A percentile compares a stretch with the other conserved stretches of the same genome.
Evolutionary conservation across 805 yeast genomes (phyloP).

Genomic region (Lipomyces orientalis): DNA sequence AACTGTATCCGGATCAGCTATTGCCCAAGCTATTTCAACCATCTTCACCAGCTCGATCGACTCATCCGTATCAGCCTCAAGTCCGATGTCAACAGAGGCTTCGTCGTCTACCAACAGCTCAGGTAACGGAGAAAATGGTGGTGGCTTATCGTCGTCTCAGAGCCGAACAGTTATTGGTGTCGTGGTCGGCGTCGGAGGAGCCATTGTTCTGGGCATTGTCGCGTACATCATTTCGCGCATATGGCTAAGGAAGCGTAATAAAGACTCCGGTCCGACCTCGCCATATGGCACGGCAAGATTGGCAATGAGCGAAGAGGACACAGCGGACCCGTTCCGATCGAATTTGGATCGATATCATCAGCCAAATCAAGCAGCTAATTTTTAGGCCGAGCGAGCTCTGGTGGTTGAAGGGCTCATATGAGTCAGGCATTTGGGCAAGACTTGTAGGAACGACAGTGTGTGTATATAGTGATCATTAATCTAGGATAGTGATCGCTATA

Average conservation of each 20-base stretch:
- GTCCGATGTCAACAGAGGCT: background rate
- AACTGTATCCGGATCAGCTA: slow-evolving; percentile 8
- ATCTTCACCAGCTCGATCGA: background rate
- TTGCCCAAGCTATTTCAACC: slow-evolving; percentile 3
- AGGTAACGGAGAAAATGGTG: slow-evolving; percentile 5
- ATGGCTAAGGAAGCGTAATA: background rate
- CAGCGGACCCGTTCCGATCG: slow-evolving; percentile 7
- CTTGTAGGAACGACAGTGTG: background rate
- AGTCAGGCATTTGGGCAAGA: background rate
- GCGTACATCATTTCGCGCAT: slow-evolving; percentile 34
- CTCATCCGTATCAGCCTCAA: background rate
- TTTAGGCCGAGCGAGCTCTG: background rate
- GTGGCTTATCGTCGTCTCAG: slow-evolving; percentile 57
- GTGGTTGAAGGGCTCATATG: background rate
- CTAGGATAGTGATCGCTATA: background rate
- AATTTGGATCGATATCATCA: slow-evolving; percentile 7
- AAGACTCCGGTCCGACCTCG: background rate
- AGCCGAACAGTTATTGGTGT: slow-evolving; percentile 68
- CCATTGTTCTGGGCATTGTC: slow-evolving; percentile 54
- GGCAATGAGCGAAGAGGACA: slow-evolving; percentile 1
- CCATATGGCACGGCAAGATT: background rate
- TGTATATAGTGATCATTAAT: background rate
- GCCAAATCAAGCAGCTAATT: slow-evolving; percentile 9
- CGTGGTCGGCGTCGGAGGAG: slow-evolving; percentile 74
- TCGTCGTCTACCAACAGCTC: background rate